These are phyloP conservation scores for Gamarada debralockiae DNA, from an alignment of 495 filamentous ascomycete genomes.

Conservation along the genomic window DNA sequence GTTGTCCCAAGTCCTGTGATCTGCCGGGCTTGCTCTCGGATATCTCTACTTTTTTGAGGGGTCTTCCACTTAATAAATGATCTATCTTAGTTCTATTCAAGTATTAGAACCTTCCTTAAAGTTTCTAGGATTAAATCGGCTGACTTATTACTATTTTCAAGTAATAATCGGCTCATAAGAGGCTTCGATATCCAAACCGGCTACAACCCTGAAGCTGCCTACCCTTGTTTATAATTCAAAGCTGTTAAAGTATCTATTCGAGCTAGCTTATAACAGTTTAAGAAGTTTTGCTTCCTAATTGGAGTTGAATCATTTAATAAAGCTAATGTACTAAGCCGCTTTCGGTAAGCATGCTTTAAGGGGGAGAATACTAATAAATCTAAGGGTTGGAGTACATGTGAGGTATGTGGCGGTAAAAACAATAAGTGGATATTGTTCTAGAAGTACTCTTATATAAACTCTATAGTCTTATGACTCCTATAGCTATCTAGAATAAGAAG, in stretches of 20 bases:
- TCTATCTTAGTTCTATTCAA: background rate
- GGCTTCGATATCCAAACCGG: background rate
- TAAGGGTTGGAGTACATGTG: background rate
- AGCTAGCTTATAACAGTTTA: background rate
- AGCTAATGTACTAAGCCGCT: background rate
- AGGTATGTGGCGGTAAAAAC: background rate
- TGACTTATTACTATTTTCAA: conserved; percentile 1
- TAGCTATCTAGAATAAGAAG: background rate
- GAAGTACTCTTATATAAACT: background rate
- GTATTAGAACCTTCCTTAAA: background rate
- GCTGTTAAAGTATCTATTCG: background rate
- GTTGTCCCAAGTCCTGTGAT: background rate
- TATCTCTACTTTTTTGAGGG: background rate
- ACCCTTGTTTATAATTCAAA: background rate
- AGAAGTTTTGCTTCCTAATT: conserved; percentile 3
- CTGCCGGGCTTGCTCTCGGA: background rate
- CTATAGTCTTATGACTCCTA: background rate
- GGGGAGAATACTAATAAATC: conserved; percentile 1
- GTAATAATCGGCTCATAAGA: conserved; percentile 1
- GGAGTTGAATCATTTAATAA: background rate
- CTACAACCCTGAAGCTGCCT: background rate
- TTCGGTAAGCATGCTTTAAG: background rate
- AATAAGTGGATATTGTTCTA: background rate
- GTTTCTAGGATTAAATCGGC: background rate
- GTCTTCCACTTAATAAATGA: background rate